These are phyloP conservation scores for Chaetomiaceae sp. DNA, from an alignment of 2,329 filamentous ascomycete species.

Conservation along the genomic window DNA sequence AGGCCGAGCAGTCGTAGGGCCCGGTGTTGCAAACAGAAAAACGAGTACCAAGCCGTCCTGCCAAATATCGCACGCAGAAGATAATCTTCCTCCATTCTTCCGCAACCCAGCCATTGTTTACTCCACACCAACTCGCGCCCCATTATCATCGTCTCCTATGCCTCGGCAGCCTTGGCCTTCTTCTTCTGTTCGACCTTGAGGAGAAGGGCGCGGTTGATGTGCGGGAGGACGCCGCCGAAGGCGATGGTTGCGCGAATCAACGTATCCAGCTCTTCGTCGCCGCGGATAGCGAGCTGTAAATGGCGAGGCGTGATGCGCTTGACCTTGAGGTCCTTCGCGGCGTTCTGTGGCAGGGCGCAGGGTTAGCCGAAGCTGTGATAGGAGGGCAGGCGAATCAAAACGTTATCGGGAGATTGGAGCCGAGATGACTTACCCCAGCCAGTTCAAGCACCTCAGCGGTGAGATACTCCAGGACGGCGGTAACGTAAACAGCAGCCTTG, in stretches of 20 bases:
- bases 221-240: constrained; percentile 94
- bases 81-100: background rate
- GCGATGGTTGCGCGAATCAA: constrained; percentile 97
- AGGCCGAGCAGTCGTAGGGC: constrained; percentile 1
- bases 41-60: constrained; percentile 4
- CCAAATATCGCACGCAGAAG: constrained; percentile 4
- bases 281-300: constrained; percentile 94
- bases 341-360: constrained; percentile 56
- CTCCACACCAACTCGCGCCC: background rate
- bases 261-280: constrained; percentile 96
- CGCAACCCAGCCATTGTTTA: background rate
- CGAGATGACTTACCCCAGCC: constrained; percentile 64
- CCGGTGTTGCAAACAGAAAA: constrained; percentile 11
- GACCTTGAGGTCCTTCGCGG: constrained; percentile 98
- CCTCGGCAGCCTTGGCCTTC: constrained; percentile 36
- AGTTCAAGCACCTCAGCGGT: constrained; percentile 97
- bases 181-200: constrained; percentile 42
- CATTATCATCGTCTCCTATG: constrained; percentile 21
- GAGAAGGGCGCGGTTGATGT: constrained; percentile 96
- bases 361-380: constrained; percentile 9
- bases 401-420: background rate
- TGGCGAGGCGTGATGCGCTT: constrained; percentile 99
- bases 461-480: constrained; percentile 95
- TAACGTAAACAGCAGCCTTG: constrained; percentile 97
- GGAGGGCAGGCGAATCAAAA: background rate